phyloP scores from a whole-genome alignment of 106 monocot species.

The Dactylorhiza incarnata region DNA sequence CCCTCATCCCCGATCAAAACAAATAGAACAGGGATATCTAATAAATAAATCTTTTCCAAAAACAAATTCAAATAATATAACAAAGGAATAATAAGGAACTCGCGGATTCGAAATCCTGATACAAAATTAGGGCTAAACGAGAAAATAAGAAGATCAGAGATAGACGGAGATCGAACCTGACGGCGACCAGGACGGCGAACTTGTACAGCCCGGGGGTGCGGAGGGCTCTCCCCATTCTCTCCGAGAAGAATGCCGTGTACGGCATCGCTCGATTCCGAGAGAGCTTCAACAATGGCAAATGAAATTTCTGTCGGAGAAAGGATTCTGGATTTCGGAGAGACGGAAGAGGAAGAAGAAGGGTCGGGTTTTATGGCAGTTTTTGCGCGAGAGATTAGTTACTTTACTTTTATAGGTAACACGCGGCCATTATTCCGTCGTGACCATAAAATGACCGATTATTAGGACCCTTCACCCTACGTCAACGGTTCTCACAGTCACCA shows the following conservation, averaged over 20 bases:
- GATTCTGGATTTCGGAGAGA: too few relatives aligned
- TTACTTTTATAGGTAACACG: too few relatives aligned
- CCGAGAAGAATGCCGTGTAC: conserved; percentile 26
- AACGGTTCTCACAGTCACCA: too few relatives aligned
- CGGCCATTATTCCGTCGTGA: too few relatives aligned
- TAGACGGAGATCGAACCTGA: conserved; percentile 21
- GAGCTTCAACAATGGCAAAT: background rate
- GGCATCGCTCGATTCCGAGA: conserved; percentile 5
- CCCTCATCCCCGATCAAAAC: too few relatives aligned
- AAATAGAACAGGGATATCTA: too few relatives aligned
- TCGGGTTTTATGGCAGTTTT: background rate
- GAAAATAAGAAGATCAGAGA: background rate
- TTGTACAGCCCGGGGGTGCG: conserved; percentile 26
- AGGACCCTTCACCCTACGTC: too few relatives aligned
- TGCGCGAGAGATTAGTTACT: background rate
- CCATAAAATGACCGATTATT: too few relatives aligned
- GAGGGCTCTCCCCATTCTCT: conserved; percentile 25
- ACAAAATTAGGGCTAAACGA: background rate
- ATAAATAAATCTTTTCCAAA: background rate
- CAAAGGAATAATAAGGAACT: background rate
- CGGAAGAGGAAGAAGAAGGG: background rate
- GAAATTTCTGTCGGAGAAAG: background rate
- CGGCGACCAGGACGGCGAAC: conserved; percentile 33
- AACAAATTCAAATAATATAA: background rate
- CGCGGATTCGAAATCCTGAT: too few relatives aligned